Conservation (phyloP, 2,329 filamentous ascomycete genomes). For the Fusarium brevicatenulatum region DNA sequence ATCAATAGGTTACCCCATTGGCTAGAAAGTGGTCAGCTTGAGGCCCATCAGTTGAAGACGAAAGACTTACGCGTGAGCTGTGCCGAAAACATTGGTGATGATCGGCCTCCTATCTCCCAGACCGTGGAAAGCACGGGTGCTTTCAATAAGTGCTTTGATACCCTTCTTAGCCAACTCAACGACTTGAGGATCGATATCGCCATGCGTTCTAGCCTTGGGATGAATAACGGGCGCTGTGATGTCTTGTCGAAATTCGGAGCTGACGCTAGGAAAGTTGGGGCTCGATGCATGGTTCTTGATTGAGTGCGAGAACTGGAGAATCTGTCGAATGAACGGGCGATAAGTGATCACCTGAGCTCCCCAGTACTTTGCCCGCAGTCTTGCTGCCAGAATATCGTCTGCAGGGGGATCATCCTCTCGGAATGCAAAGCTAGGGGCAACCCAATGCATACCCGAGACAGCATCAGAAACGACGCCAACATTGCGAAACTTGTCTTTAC, state of each 20-base stretch:
- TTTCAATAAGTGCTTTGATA: slow-evolving; percentile 80
- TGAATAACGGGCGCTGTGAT: slow-evolving; percentile 52
- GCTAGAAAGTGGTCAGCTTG: slow-evolving; percentile 56
- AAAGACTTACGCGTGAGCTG: slow-evolving; percentile 87
- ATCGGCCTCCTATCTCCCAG: slow-evolving; percentile 75
- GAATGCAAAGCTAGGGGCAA: slow-evolving; percentile 64
- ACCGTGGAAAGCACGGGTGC: slow-evolving; percentile 82
- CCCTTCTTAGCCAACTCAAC: slow-evolving; percentile 68
- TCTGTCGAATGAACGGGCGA: slow-evolving; percentile 74
- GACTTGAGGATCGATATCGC: slow-evolving; percentile 57
- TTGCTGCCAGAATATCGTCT: slow-evolving; percentile 79
- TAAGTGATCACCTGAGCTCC: slow-evolving; percentile 91
- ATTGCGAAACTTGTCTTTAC: slow-evolving; percentile 55
- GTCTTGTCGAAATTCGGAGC: slow-evolving; percentile 51
- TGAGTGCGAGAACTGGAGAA: slow-evolving; percentile 61
- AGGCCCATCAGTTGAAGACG: background rate
- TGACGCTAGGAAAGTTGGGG: slow-evolving; percentile 47
- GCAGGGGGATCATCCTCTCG: slow-evolving; percentile 76
- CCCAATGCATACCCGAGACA: slow-evolving; percentile 57
- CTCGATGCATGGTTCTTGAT: slow-evolving; percentile 49
- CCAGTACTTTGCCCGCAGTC: slow-evolving; percentile 93
- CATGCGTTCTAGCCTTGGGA: slow-evolving; percentile 49
- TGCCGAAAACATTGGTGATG: slow-evolving; percentile 96
- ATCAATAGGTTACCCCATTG: slow-evolving; percentile 98
- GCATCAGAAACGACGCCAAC: slow-evolving; percentile 59